A percentile compares a stretch with the other conserved stretches of the same genome.
Conservation (phyloP, 768 basidiomycete genomes). For the Lentinus tigrinus region DNA sequence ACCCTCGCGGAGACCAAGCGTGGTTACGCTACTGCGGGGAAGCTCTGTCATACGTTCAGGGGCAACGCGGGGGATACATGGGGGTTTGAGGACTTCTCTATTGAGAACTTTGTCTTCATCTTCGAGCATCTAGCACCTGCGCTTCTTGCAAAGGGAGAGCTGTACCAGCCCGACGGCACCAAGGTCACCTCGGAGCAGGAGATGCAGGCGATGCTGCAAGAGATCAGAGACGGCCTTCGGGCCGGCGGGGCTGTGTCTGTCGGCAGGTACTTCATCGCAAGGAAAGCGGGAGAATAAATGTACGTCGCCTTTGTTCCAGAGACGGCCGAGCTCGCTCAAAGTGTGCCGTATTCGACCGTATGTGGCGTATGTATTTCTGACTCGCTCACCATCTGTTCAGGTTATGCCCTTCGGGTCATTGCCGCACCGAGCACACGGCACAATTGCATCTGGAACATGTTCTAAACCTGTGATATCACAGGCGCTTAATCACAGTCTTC, state of each 20-base stretch:
- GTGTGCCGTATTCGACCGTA: too few species aligned
- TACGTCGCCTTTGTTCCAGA: too few species aligned
- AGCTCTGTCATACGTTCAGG: neutral
- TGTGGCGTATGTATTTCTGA: too few species aligned
- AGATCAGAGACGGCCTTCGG: neutral
- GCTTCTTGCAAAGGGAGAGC: neutral
- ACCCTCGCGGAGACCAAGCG: neutral
- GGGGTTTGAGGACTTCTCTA: neutral
- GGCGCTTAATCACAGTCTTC: too few species aligned
- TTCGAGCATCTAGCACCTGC: neutral
- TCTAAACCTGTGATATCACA: too few species aligned
- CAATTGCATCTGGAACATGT: too few species aligned
- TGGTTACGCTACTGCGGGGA: neutral
- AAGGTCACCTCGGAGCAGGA: neutral
- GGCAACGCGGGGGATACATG: neutral
- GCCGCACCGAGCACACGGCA: too few species aligned
- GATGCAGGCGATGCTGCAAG: neutral
- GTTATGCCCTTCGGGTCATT: too few species aligned
- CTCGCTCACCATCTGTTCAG: too few species aligned
- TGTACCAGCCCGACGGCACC: neutral
- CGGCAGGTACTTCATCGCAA: neutral
- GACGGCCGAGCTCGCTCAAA: too few species aligned
- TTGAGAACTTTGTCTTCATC: neutral
- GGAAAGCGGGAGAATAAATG: neutral
- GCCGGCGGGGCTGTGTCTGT: neutral